Evolutionary conservation across 1,139 yeast genomes (phyloP).

Genomic region (Spathaspora sp.): DNA sequence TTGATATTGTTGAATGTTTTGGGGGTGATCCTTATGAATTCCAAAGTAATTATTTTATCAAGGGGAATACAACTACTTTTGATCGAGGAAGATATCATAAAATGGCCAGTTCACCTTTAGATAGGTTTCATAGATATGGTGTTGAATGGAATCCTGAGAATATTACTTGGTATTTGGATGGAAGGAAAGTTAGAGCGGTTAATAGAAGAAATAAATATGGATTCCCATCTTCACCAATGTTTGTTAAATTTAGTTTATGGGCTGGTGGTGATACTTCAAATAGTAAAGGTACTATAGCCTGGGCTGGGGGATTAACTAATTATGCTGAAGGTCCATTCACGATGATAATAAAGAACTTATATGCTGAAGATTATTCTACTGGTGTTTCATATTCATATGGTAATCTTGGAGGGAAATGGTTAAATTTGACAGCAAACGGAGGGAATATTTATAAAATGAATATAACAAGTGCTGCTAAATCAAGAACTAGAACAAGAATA

Average conservation of each 20-base stretch:
- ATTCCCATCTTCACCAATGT: slow-evolving; percentile 40
- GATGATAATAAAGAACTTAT: slow-evolving; percentile 31
- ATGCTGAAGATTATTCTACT: slow-evolving; percentile 33
- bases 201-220: slow-evolving; percentile 25
- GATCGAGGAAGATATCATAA: slow-evolving; percentile 40
- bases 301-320: slow-evolving; percentile 45
- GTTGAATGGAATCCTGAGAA: slow-evolving; percentile 39
- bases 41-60: slow-evolving; percentile 46
- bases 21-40: slow-evolving; percentile 36
- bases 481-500: background rate
- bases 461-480: background rate
- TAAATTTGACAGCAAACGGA: slow-evolving; percentile 12
- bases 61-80: slow-evolving; percentile 43
- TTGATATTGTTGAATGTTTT: slow-evolving; percentile 45
- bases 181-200: slow-evolving; percentile 25
- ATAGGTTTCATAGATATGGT: slow-evolving; percentile 28
- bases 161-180: slow-evolving; percentile 35
- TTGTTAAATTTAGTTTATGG: slow-evolving; percentile 40
- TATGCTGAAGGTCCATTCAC: slow-evolving; percentile 34
- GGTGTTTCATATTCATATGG: slow-evolving; percentile 35
- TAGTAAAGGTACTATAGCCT: slow-evolving; percentile 35
- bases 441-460: slow-evolving; percentile 10
- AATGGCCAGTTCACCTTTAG: slow-evolving; percentile 21
- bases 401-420: slow-evolving; percentile 16
- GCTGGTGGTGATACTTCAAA: slow-evolving; percentile 42